Evolutionary conservation across 768 basidiomycete genomes (phyloP), one percentile per base, ranked within the genome.

Genomic region (Gloeopeniophorella convolvens): DNA sequence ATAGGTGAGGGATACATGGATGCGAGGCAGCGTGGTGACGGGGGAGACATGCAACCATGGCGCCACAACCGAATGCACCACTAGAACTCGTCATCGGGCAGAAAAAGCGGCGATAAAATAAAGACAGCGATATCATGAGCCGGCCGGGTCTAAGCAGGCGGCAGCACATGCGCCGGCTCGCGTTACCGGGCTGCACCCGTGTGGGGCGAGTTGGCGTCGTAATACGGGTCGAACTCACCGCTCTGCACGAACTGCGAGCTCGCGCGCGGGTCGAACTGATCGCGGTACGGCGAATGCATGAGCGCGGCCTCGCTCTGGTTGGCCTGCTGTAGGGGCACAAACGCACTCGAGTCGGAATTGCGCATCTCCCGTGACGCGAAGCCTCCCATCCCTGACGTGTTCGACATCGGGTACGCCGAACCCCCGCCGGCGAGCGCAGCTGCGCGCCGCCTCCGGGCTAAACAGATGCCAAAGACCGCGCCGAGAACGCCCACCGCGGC

Each of bases 321-420:
- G 27, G 75, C 77, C 62, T 82, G 82, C 57, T 78, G 77, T 59
- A 88, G 64, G n/a, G 85, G 85, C 44, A 83, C 70, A 60, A 87
- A 86, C 30, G 83, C 76, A 55, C 80, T 82, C 59, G 82, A 79
- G 68, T 83, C 78, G 55, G 82, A 81, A 66, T 66, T 66, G 33
- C 80, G 68, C 47, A 63, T 58, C 48, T 64, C 72, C 23, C 65
- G 52, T 50, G 59, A 32, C 59, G 55, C 44, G 59, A 60, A 23
- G 50, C 66, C 21, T 15, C 48, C 60, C n/a, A 56, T 58, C 48
- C 62, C 54, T 50, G n/a, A n/a, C n/a, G 59, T 47, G 53, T 70
- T 45, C 28, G 68, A 65, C 70, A 72, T 70, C 48, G 70, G 66
- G 54, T 72, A 75, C 32, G 65, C 59, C 15, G 65, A 9, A 33